Conservation (phyloP, 768 basidiomycete genomes). For the Serendipita sp. region DNA sequence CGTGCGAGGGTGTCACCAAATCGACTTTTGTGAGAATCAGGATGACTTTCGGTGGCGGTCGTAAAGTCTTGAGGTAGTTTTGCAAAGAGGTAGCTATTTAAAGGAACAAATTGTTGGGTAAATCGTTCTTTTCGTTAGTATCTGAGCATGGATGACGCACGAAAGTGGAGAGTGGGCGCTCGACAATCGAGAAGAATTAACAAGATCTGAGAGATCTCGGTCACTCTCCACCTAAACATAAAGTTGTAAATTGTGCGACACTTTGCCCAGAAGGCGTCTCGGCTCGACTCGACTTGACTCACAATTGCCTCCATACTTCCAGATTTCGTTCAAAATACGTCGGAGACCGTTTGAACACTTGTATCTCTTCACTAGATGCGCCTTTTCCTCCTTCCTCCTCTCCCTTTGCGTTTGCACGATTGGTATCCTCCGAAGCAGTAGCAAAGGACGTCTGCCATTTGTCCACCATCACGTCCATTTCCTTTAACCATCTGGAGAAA, state of each 20-base stretch:
- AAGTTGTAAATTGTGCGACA: conserved; percentile 9
- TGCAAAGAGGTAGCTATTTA: conserved; percentile 44
- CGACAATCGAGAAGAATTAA: conserved; percentile 80
- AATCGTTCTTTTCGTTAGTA: too few species aligned
- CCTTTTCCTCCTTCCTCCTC: background rate
- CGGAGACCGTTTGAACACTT: conserved; percentile 41
- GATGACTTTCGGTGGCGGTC: conserved; percentile 32
- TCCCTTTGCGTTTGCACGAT: background rate
- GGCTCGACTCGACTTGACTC: conserved; percentile 16
- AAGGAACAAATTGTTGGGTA: background rate
- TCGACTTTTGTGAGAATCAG: conserved; percentile 81
- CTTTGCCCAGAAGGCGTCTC: background rate
- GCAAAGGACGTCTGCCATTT: conserved; percentile 26
- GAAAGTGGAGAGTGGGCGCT: conserved; percentile 75
- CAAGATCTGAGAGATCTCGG: conserved; percentile 78
- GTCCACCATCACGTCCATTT: conserved; percentile 41
- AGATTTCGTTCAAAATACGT: conserved; percentile 80
- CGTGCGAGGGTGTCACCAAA: conserved; percentile 52
- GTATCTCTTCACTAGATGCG: background rate
- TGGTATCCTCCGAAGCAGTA: conserved; percentile 1
- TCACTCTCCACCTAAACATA: conserved; percentile 66
- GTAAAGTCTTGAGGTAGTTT: conserved; percentile 31
- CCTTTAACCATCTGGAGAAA: conserved; percentile 61
- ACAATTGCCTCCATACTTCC: conserved; percentile 92
- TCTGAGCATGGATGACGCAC: background rate